Evolutionary conservation across 495 filamentous ascomycete species (phyloP), one percentile per base, ranked within the genome.

Genomic region (Clavariopsis aquatica): DNA sequence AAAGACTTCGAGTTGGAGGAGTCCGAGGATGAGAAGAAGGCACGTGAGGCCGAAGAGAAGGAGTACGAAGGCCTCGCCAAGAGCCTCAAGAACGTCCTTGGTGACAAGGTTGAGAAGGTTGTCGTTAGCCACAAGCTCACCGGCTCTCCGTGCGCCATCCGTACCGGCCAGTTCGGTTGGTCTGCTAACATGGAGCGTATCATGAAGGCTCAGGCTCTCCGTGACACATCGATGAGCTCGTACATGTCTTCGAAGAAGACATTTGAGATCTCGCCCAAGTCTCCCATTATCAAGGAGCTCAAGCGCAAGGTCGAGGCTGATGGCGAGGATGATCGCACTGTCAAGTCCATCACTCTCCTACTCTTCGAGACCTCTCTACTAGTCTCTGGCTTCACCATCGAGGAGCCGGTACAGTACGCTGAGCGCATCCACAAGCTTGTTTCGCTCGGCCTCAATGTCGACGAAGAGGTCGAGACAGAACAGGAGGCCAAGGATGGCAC

Each of bases 211-310:
- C 94, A 98, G 84, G 94, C 94, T 77, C 91, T 98, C 71, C 95
- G 94, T 82, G 94, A 98, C 82, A 98, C 94, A 74, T 96, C 92
- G 69, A 98, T 98, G 94, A 88, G 84, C 81, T 96, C 91, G 64
- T 98, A 98, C 89, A 98, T 98, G 94, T 93, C 91, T 62, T 97
- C 93, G 74, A 98, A 98, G 92, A 98, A 98, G 90, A 98, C 95
- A 57, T 98, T 98, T 70, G 94, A 98, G 83, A 97, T 98, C 80
- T 96, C 93, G n/a, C 94, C 94, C 78, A 92, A 93, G 85, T 96
- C 91, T 65, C 74, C 92, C 66, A 98, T 98, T 82, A 88, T 98
- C 86, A 89, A 95, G 85, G 94, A 96, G 85, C 89, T 98, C 72
- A 76, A 92, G 89, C 92, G 88, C 80, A 98, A 98, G 90, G 90